Evolutionary conservation across 768 basidiomycete species (phyloP).

Genomic region (Megacollybia marginata): DNA sequence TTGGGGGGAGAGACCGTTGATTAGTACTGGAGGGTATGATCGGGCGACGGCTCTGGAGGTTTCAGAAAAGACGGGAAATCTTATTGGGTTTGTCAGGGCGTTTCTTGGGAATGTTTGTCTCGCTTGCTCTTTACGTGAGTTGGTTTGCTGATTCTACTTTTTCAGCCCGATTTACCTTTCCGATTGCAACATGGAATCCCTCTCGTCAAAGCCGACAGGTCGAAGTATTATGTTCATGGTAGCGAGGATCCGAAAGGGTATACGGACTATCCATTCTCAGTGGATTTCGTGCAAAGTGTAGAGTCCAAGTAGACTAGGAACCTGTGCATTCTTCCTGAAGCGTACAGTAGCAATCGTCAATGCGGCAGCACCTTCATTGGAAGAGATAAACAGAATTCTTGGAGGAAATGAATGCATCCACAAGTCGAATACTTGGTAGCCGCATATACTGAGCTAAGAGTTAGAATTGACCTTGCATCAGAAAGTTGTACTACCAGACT

Average conservation of each 20-base stretch:
- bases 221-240: constrained; percentile 12
- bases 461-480: too few relatives aligned
- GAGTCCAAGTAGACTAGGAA: too few relatives aligned
- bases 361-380: too few relatives aligned
- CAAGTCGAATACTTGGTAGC: too few relatives aligned
- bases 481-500: too few relatives aligned
- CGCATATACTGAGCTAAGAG: too few relatives aligned
- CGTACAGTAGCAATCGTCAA: too few relatives aligned
- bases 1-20: constrained; percentile 33
- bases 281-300: not conserved
- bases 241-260: constrained; percentile 17
- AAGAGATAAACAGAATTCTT: too few relatives aligned
- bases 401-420: too few relatives aligned
- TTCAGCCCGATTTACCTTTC: constrained; percentile 20
- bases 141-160: not conserved
- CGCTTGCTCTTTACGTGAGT: not conserved
- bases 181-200: constrained; percentile 15
- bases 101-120: constrained; percentile 28
- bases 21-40: constrained; percentile 38
- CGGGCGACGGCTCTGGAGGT: constrained; percentile 28
- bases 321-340: too few relatives aligned
- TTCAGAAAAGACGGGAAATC: constrained; percentile 19
- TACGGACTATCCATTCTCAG: constrained; percentile 24
- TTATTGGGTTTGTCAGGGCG: constrained; percentile 22
- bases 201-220: constrained; percentile 13